These are phyloP conservation scores for Nidula niveotomentosa DNA, from an alignment of 1,284 basidiomycete species.

Conservation along the genomic window DNA sequence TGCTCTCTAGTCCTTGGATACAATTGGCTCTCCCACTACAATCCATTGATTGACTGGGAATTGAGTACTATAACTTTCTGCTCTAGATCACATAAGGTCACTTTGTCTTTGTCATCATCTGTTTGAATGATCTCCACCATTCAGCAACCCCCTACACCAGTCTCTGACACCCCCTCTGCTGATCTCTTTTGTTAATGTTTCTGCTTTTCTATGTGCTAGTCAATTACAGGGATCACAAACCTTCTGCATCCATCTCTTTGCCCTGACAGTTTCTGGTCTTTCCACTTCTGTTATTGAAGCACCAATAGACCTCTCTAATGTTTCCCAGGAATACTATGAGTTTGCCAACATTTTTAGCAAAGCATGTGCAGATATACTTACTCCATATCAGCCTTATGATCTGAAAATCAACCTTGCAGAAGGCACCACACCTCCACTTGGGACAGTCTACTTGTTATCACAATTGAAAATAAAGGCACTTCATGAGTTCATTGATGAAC, in stretches of 20 bases:
- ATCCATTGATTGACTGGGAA: not conserved
- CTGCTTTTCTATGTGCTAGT: no score
- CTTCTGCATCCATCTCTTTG: not conserved
- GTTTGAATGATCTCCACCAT: not conserved
- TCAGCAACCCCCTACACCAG: no score
- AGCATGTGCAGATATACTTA: not conserved
- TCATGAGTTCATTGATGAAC: not conserved
- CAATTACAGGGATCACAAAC: no score
- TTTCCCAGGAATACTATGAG: not conserved
- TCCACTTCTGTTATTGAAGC: not conserved
- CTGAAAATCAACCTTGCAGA: not conserved
- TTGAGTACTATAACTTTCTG: not conserved
- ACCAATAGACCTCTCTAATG: not conserved
- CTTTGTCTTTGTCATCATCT: not conserved
- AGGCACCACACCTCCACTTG: not conserved
- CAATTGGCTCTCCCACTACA: no score
- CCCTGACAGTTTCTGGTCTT: not conserved
- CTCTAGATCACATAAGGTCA: not conserved
- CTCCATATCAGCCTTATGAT: not conserved
- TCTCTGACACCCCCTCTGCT: no score
- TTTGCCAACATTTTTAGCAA: not conserved
- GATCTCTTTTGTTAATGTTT: no score
- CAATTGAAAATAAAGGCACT: not conserved
- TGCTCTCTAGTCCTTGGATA: no score
- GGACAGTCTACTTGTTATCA: not conserved